Conservation (phyloP, 2,329 filamentous ascomycete species). For the Alternaria arbusti region DNA sequence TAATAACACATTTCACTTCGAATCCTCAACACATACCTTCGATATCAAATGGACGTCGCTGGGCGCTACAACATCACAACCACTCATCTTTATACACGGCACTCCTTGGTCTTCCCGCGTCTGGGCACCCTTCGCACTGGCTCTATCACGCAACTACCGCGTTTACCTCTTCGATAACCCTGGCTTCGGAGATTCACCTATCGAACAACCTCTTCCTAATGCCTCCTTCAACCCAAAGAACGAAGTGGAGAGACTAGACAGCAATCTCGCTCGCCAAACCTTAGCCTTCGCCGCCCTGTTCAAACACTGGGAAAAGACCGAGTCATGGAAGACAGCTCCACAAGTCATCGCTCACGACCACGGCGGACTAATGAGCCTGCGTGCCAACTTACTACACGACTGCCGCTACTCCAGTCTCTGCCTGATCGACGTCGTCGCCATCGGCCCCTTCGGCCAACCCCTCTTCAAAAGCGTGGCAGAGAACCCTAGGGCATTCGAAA, state of each 20-base stretch:
- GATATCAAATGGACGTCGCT: conserved; percentile 22
- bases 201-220: conserved; percentile 5
- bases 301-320: conserved; percentile 18
- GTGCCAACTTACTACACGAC: conserved; percentile 21
- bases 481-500: conserved; percentile 16
- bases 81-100: conserved; percentile 29
- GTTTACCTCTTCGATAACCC: conserved; percentile 30
- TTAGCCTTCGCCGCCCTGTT: conserved; percentile 23
- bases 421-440: conserved; percentile 27
- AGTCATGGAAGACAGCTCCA: conserved; percentile 7
- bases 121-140: conserved; percentile 22
- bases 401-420: conserved; percentile 25
- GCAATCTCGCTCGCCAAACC: conserved; percentile 24
- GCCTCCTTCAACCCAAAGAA: background rate
- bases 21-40: conserved; percentile 18
- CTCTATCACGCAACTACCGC: conserved; percentile 20
- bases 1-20: conserved; percentile 10
- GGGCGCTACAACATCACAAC: conserved; percentile 10
- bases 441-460: conserved; percentile 27
- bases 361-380: conserved; percentile 27
- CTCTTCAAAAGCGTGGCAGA: conserved; percentile 24
- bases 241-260: conserved; percentile 15
- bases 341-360: conserved; percentile 30
- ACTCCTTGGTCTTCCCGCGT: conserved; percentile 32
- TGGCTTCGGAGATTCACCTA: conserved; percentile 25